Conservation (phyloP, 2,329 filamentous ascomycete species). For the Penicillium hesseltinei region DNA sequence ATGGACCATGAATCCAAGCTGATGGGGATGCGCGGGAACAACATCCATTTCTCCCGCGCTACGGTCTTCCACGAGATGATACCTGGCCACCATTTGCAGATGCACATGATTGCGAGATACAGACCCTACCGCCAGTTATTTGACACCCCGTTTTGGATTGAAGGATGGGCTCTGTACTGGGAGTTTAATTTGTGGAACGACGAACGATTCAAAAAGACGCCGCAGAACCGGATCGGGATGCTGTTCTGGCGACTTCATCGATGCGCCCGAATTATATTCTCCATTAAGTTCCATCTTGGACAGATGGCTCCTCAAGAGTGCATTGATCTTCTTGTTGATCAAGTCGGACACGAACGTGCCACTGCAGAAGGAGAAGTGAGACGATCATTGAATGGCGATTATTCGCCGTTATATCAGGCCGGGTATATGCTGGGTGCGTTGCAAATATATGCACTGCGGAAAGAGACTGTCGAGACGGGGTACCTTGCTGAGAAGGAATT, state of each 20-base stretch:
- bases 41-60: slow-evolving; percentile 56
- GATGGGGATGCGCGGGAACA: slow-evolving; percentile 58
- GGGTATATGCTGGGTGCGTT: slow-evolving; percentile 61
- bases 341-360: slow-evolving; percentile 58
- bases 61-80: slow-evolving; percentile 64
- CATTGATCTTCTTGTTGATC: slow-evolving; percentile 56
- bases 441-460: slow-evolving; percentile 53
- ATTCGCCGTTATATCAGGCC: slow-evolving; percentile 55
- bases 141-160: slow-evolving; percentile 58
- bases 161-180: slow-evolving; percentile 62
- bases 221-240: slow-evolving; percentile 57
- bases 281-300: slow-evolving; percentile 58
- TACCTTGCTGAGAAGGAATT: slow-evolving; percentile 53
- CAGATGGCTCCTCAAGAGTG: slow-evolving; percentile 55
- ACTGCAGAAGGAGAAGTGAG: slow-evolving; percentile 62
- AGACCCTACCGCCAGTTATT: slow-evolving; percentile 54
- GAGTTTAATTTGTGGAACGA: slow-evolving; percentile 59
- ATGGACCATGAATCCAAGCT: slow-evolving; percentile 51
- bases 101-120: slow-evolving; percentile 49
- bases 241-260: slow-evolving; percentile 64
- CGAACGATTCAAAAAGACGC: slow-evolving; percentile 50
- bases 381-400: slow-evolving; percentile 47
- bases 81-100: slow-evolving; percentile 49
- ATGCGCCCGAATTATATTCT: slow-evolving; percentile 57
- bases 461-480: slow-evolving; percentile 47